These are phyloP conservation scores for Immersiporthe knoxdaviesiana DNA, from an alignment of 2,329 filamentous ascomycete species.

Conservation along the genomic window DNA sequence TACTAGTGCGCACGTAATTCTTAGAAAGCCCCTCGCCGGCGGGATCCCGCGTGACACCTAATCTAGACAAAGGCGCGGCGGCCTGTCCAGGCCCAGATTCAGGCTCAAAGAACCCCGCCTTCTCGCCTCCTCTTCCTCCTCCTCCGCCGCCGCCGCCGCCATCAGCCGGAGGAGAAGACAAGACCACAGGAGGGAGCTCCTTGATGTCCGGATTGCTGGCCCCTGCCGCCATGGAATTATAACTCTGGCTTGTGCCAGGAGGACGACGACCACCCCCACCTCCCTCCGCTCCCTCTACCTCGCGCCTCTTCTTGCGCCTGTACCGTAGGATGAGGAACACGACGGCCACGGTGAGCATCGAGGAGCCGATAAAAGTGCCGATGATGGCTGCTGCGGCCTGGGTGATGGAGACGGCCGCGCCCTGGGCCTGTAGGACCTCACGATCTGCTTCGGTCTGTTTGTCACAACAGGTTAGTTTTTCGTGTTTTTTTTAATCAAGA, in stretches of 20 bases:
- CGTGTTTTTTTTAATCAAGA: too few species aligned
- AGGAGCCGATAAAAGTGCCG: slow-evolving; percentile 46
- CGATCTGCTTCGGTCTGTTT: slow-evolving; percentile 37
- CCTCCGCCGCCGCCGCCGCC: too few species aligned
- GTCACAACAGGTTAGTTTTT: too few species aligned
- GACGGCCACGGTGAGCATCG: slow-evolving; percentile 43
- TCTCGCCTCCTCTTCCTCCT: background rate
- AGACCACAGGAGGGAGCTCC: slow-evolving; percentile 25
- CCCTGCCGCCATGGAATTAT: slow-evolving; percentile 25
- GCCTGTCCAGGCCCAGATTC: background rate
- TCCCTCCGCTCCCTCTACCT: slow-evolving; percentile 2
- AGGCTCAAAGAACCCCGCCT: background rate
- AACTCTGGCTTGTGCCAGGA: slow-evolving; percentile 19
- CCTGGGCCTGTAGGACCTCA: slow-evolving; percentile 41
- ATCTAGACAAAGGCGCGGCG: background rate
- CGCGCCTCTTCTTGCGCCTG: slow-evolving; percentile 30
- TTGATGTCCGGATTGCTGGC: slow-evolving; percentile 34
- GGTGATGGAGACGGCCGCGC: slow-evolving; percentile 45
- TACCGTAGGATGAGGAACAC: slow-evolving; percentile 38
- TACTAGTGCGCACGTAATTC: slow-evolving; percentile 32
- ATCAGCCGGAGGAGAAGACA: background rate
- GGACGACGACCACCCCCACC: slow-evolving; percentile 33
- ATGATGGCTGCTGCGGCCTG: slow-evolving; percentile 48
- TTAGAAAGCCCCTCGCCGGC: slow-evolving; percentile 18
- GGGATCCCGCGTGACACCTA: slow-evolving; percentile 15